Evolutionary conservation across 768 basidiomycete genomes (phyloP), one percentile per base, ranked within the genome.

Genomic region (Hypholoma fasciculare): DNA sequence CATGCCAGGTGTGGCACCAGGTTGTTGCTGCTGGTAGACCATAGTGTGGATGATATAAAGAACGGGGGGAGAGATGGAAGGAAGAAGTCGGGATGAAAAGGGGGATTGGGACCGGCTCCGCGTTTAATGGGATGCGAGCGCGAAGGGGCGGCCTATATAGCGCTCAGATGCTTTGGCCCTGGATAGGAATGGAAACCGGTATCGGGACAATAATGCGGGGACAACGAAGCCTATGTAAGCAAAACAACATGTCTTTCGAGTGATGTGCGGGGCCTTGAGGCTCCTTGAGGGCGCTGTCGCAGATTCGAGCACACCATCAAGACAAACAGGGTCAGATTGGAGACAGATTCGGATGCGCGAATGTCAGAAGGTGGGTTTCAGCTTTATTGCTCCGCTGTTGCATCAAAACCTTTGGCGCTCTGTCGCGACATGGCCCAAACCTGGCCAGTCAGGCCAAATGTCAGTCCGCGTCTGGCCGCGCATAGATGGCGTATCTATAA

Each of bases 1-100:
- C 72, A 74, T 74, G 19, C 63, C 65, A 11, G 63, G 62, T 36
- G 58, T 61, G 16, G 63, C 59, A 19, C 34, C 34, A 19, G 66
- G 68, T 56, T 69, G 66, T 44, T 65, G 66, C 12, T 40, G n/a
- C 17, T 38, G 42, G 59, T 62, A 62, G 14, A 61, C 52, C 63
- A 66, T 66, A n/a, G 36, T 57, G n/a, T 6, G 13, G 49, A 26
- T 17, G 34, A 39, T 42, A 46, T 20, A 30, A 42, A 43, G 37
- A 20, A 23, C 37, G 47, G 47, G 37, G 37, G 38, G 34, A 34
- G 38, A 16, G 43, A 17, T 3, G 53, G 13, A 5, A 20, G 30
- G 30, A 36, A n/a, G 42, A 17, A 27, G 30, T 6, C 9, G 9
- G 30, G 9, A 34, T 34, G 30, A 34, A 34, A 34, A 7, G 30